Base-by-base conservation (phyloP, 441 rosid genomes). In the Erodium trifolium region DNA sequence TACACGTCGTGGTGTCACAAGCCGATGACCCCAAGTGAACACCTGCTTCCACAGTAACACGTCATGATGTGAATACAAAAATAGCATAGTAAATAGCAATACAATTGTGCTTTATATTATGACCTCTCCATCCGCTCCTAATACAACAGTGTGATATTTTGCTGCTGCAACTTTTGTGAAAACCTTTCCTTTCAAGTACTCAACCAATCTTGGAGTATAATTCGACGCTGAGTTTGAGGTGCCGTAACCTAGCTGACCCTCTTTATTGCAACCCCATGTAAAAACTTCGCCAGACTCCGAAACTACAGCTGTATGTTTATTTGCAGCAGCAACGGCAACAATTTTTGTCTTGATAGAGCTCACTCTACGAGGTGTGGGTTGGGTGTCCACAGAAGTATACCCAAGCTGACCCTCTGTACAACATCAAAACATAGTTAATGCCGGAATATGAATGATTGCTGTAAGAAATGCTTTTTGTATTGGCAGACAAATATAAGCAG, bases 201-300 rank as follows among this genome's bases (percentile, higher is more conserved):
- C 99, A 59, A 94, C 99, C 71, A 87, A 72, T 80, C 99, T 85
- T 63, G 99, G 99, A 34, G 83, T 85, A 81, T 90, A 88, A 83
- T 92, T 94, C 71, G 99, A 94, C 70, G 97, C 98, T 16, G 99
- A 94, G 82, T 94, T 90, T 47, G 99, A 94, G 65, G 99, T 94
- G 66, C 98, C 99, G 83, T 94, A 94, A 79, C 99, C 99, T 37
- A 94, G 99, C 73, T 94, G 99, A 71, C 99, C 99, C 82, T 90
- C 98, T 81, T 83, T 82, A 71, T 94, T 94, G 87, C 92, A 90
- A 67, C 99, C 99, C 99, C 98, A 94, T 41, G 99, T 94, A 84
- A 86, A 90, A 70, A 92, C 95, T 83, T 94, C 98, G 71, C 98
- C 96, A 65, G 87, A 87, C 67, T 88, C 97, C 1, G 97, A 92